A percentile compares a stretch with the other conserved stretches of the same genome.
phyloP scores from a whole-genome alignment of 2,329 filamentous ascomycete genomes.

The Colletotrichum limetticola region DNA sequence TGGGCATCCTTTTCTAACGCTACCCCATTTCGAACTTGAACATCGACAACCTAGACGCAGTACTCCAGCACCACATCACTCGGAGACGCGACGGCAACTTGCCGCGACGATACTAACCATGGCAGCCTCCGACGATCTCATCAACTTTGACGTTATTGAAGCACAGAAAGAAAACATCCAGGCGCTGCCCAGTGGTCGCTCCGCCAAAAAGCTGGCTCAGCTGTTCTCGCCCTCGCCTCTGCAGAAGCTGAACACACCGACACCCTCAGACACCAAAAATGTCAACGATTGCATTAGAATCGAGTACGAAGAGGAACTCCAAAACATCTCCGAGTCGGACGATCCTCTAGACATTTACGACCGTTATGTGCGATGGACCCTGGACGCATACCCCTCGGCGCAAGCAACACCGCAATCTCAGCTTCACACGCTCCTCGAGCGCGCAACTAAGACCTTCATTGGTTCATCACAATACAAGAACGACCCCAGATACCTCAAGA shows the following conservation, averaged over 20 bases:
- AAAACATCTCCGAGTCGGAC: slow-evolving; percentile 84
- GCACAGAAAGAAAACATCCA: slow-evolving; percentile 98
- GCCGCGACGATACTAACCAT: slow-evolving; percentile 49
- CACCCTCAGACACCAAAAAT: slow-evolving; percentile 78
- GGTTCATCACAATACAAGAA: slow-evolving; percentile 91
- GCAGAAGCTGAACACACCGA: slow-evolving; percentile 69
- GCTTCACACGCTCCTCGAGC: slow-evolving; percentile 87
- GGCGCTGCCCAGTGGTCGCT: slow-evolving; percentile 85
- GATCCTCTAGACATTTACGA: slow-evolving; percentile 97
- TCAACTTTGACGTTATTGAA: slow-evolving; percentile 93
- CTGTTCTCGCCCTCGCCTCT: slow-evolving; percentile 77
- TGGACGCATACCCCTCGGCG: slow-evolving; percentile 93
- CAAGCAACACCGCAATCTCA: slow-evolving; percentile 94
- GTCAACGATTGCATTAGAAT: slow-evolving; percentile 83
- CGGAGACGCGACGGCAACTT: slow-evolving; percentile 29
- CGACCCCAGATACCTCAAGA: slow-evolving; percentile 89
- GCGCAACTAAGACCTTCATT: slow-evolving; percentile 90
- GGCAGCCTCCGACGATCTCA: slow-evolving; percentile 62
- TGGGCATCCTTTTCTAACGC: slow-evolving; percentile 1
- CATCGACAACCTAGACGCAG: slow-evolving; percentile 19
- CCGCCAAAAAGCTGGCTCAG: slow-evolving; percentile 87
- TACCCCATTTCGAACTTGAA: slow-evolving; percentile 11
- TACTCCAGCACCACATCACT: slow-evolving; percentile 13
- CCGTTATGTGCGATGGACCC: slow-evolving; percentile 95
- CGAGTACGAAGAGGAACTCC: slow-evolving; percentile 87